phyloP scores from a whole-genome alignment of 169 alveolate genomes.

The Eimeria praecox region DNA sequence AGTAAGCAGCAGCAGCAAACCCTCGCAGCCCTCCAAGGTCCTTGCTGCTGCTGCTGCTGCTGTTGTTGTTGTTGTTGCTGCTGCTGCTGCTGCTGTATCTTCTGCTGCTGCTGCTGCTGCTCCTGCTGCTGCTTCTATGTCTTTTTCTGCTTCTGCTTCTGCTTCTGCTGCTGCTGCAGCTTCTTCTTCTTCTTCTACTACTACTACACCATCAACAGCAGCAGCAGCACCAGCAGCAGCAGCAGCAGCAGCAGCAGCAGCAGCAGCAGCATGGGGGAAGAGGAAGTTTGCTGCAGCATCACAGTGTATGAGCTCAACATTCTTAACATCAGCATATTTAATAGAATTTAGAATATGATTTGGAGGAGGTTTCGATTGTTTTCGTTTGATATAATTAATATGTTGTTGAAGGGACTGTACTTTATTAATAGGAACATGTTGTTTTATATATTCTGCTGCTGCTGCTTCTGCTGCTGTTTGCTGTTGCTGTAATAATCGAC shows the following conservation, averaged over 20 bases:
- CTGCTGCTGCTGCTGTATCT: not conserved
- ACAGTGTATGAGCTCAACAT: too few species aligned
- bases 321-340: too few species aligned
- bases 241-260: not conserved
- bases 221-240: not conserved
- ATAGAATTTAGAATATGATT: too few species aligned
- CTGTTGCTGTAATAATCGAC: not conserved
- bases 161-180: too few species aligned
- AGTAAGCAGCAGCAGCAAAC: not conserved
- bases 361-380: too few species aligned
- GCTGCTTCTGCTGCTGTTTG: not conserved
- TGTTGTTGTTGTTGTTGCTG: not conserved
- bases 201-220: too few species aligned
- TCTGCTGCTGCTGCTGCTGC: too few species aligned
- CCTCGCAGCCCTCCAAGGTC: not conserved
- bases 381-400: too few species aligned
- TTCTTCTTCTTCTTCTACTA: not conserved
- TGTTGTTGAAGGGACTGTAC: not conserved
- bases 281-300: constrained; percentile 22
- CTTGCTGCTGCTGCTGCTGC: constrained; percentile 22
- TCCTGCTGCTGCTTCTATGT: too few species aligned
- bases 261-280: not conserved
- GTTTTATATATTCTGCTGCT: not conserved
- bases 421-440: not conserved
- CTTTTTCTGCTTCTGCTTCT: not conserved